Evolutionary conservation across 1,284 basidiomycete genomes (phyloP).

Genomic region (Pseudomicrostroma phylloplanum): DNA sequence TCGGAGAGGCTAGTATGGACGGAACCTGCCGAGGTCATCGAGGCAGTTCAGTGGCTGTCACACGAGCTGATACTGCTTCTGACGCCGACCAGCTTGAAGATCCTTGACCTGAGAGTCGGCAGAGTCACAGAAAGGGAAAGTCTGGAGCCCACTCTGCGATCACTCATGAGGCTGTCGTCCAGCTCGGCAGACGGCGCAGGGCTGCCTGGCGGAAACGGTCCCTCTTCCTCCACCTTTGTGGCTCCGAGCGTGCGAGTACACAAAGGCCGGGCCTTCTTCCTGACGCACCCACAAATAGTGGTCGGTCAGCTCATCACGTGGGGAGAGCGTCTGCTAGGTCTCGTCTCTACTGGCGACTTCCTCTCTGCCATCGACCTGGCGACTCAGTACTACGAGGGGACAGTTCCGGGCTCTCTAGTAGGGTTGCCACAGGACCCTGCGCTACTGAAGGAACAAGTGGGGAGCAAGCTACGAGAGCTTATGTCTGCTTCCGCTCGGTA

Average conservation of each 20-base stretch:
- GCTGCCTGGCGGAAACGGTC: not conserved
- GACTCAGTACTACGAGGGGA: conserved; percentile 73
- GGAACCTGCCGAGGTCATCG: conserved; percentile 30
- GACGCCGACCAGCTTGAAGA: conserved; percentile 17
- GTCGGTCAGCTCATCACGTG: conserved; percentile 86
- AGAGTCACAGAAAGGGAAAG: conserved; percentile 32
- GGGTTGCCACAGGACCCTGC: conserved; percentile 67
- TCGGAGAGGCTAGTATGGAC: not conserved
- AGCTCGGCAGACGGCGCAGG: too few relatives aligned
- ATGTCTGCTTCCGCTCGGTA: conserved; percentile 82
- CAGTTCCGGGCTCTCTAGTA: conserved; percentile 77
- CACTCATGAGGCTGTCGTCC: conserved; percentile 25
- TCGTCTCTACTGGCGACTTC: conserved; percentile 81
- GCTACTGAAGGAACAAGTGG: conserved; percentile 64
- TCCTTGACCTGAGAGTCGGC: conserved; percentile 32
- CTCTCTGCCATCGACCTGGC: conserved; percentile 81
- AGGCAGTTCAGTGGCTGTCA: conserved; percentile 55
- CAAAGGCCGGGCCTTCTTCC: conserved; percentile 81
- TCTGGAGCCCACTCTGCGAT: conserved; percentile 11
- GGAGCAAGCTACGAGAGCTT: conserved; percentile 69
- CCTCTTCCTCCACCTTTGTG: conserved; percentile 53
- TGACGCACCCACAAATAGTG: conserved; percentile 61
- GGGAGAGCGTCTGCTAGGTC: conserved; percentile 82
- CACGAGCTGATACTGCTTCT: conserved; percentile 35
- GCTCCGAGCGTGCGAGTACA: conserved; percentile 66